These are phyloP conservation scores for Kuraishia hungarica DNA, from an alignment of 805 yeast genomes.

Conservation along the genomic window DNA sequence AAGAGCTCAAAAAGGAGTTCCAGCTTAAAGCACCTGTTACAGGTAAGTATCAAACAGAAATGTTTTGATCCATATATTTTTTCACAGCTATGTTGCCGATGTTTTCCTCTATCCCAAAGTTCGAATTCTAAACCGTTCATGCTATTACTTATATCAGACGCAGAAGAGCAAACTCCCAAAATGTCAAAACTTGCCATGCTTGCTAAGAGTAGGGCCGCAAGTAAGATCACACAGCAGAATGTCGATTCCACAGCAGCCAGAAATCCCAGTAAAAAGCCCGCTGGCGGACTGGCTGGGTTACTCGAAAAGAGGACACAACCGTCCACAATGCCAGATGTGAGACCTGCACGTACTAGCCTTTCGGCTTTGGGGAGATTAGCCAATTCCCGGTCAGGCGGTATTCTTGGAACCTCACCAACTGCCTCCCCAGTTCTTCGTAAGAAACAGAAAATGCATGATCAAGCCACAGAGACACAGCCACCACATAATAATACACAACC, in stretches of 20 bases:
- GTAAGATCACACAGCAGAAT: neutral
- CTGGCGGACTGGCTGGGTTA: neutral
- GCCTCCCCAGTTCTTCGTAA: neutral
- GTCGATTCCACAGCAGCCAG: slow-evolving; percentile 4
- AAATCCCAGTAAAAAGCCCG: slow-evolving; percentile 13
- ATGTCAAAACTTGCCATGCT: slow-evolving; percentile 36
- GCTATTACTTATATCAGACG: neutral
- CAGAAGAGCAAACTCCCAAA: slow-evolving; percentile 1
- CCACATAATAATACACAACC: neutral
- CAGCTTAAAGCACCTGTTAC: slow-evolving; percentile 11
- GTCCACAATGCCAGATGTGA: neutral
- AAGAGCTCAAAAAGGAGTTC: slow-evolving; percentile 31
- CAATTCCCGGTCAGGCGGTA: neutral
- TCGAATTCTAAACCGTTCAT: neutral
- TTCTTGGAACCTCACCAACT: neutral
- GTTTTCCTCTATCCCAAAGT: neutral
- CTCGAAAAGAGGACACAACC: neutral
- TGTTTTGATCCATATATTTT: neutral
- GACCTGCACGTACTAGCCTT: neutral
- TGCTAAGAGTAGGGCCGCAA: slow-evolving; percentile 24
- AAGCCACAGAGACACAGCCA: neutral
- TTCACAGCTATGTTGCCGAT: neutral
- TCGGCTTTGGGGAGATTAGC: neutral
- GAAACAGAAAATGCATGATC: neutral
- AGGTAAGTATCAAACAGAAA: slow-evolving; percentile 9